Base-by-base conservation (phyloP, 2,329 filamentous ascomycete genomes). In the Tolypocladium ophioglossoides region DNA sequence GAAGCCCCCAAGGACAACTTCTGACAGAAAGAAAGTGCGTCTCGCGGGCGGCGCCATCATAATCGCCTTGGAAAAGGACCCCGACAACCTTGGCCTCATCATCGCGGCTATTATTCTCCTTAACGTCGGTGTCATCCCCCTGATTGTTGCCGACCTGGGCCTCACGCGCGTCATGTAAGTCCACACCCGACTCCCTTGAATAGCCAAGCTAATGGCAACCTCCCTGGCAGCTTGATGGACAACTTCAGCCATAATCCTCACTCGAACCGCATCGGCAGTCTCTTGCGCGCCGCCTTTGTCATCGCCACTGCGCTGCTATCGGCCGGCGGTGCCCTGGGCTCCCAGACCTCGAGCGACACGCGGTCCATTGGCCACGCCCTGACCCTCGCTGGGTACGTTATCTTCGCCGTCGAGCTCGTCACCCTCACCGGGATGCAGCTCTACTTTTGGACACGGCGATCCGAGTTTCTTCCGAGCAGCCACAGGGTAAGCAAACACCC, bases 71-170 rank as follows among this genome's bases (percentile, higher is more conserved):
- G 57, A 63, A 3, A 50, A 55, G 3, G 53, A 59, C n/a, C 56
- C 55, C 7, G 39, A 54, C 41, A 59, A 56, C 48, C 50, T 60
- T 16, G 63, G 63, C 7, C 57, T 66, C 34, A 61, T 58, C 52
- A 59, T 63, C 34, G 62, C 64, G 18, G 59, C 63, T 11, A 56
- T 61, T 6, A 53, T 66, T 22, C 59, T 66, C 6, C 63, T 67
- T 50, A 66, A 67, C 52, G 59, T 67, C 24, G 65, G 65, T 34
- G 59, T 65, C 6, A 58, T 67, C 7, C 62, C 64, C 9, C 58
- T 67, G 9, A 55, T 66, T 11, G 52, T 65, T 11, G 61, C 63
- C 12, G 54, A 61, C 8, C 40, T 64, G 14, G 65, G 64, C 10
- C 57, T 66, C 35, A 60, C 59, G 9, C 60, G 64, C 47, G 51